Conservation (phyloP, 768 basidiomycete genomes). For the Hysterangium stoloniferum region DNA sequence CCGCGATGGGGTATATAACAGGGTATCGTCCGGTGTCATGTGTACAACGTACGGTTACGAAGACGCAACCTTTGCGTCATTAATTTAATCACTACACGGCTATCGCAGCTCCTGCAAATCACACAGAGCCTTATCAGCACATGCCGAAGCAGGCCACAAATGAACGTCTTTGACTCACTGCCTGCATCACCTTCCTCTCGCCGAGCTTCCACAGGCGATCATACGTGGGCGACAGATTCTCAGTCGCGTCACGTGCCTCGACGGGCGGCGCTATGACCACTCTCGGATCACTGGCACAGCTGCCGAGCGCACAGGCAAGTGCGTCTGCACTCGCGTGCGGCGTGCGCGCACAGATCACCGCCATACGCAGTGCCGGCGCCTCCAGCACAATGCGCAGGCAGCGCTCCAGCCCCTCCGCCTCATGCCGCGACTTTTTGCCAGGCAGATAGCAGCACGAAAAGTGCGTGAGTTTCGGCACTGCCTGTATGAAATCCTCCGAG, state of each 20-base stretch:
- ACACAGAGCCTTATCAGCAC: too few relatives aligned
- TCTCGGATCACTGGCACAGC: background rate
- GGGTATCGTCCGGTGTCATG: too few relatives aligned
- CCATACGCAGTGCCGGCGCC: background rate
- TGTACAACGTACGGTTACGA: too few relatives aligned
- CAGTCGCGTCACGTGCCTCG: background rate
- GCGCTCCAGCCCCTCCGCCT: slow-evolving; percentile 1
- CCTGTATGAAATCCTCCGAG: background rate
- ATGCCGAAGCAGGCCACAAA: too few relatives aligned
- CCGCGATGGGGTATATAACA: too few relatives aligned
- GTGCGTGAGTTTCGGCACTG: slow-evolving; percentile 1
- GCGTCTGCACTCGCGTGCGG: background rate
- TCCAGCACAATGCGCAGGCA: background rate
- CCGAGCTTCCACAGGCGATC: background rate
- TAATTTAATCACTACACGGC: too few relatives aligned
- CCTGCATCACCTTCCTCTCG: background rate
- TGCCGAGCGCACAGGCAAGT: background rate
- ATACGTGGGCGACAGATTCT: background rate
- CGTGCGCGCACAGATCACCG: background rate
- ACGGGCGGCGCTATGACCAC: background rate
- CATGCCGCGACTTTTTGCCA: background rate
- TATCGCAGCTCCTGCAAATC: too few relatives aligned
- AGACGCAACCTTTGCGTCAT: too few relatives aligned
- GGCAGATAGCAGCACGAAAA: slow-evolving; percentile 7
- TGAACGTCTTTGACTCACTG: too few relatives aligned